A percentile compares a stretch with the other conserved stretches of the same genome.
Conservation (phyloP, 352 stramenopile genomes). For the Phytophthora lateralis region DNA sequence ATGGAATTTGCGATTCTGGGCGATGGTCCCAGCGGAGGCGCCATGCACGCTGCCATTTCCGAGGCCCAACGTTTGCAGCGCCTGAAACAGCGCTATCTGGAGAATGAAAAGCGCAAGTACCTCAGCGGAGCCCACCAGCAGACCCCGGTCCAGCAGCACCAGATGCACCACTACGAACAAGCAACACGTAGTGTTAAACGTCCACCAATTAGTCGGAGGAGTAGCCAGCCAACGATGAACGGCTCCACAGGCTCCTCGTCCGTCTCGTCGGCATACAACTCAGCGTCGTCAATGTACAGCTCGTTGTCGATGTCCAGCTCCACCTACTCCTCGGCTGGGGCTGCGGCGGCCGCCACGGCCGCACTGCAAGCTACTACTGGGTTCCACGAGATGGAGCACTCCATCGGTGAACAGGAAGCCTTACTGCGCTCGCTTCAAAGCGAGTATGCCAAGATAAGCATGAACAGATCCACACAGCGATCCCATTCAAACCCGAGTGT, state of each 20-base stretch:
- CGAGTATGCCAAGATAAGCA: slow-evolving; percentile 37
- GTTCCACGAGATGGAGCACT: slow-evolving; percentile 57
- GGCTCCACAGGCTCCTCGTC: slow-evolving; percentile 29
- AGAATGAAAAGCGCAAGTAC: slow-evolving; percentile 49
- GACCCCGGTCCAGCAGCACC: slow-evolving; percentile 23
- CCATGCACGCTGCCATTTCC: slow-evolving; percentile 34
- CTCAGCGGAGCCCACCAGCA: slow-evolving; percentile 19
- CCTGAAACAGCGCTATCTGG: slow-evolving; percentile 42
- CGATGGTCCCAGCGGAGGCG: slow-evolving; percentile 10
- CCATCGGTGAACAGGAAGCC: slow-evolving; percentile 56
- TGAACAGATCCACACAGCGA: slow-evolving; percentile 13
- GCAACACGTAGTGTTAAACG: slow-evolving; percentile 10
- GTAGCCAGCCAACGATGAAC: slow-evolving; percentile 33
- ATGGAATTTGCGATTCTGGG: slow-evolving; percentile 34
- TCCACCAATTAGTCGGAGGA: slow-evolving; percentile 24
- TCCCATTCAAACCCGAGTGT: slow-evolving; percentile 25
- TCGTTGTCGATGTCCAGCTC: slow-evolving; percentile 30
- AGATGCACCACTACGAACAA: slow-evolving; percentile 29
- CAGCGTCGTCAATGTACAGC: slow-evolving; percentile 23
- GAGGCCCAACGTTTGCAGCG: slow-evolving; percentile 37
- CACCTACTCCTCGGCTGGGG: slow-evolving; percentile 33
- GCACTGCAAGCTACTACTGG: slow-evolving; percentile 35
- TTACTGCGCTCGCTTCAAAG: slow-evolving; percentile 51
- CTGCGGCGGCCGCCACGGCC: slow-evolving; percentile 22
- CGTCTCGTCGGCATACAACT: slow-evolving; percentile 20